phyloP scores from a whole-genome alignment of 495 filamentous ascomycete species.

The Hypoxylon intermedium region DNA sequence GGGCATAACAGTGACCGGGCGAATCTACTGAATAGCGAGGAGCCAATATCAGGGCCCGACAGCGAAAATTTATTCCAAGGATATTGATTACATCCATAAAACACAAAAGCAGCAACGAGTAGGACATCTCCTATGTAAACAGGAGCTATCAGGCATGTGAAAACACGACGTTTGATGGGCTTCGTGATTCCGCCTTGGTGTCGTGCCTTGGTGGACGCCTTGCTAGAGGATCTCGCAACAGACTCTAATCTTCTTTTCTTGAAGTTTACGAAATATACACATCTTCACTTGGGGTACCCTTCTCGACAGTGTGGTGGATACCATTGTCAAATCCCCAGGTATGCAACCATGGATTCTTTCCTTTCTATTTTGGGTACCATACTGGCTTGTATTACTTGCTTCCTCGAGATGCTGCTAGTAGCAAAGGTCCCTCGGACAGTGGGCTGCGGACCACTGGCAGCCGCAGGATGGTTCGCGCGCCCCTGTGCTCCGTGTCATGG shows the following conservation, averaged over 20 bases:
- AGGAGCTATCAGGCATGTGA: conserved; percentile 3
- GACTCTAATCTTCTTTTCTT: conserved; percentile 19
- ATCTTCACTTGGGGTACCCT: not conserved
- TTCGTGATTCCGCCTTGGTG: conserved; percentile 25
- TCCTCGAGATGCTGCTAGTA: not conserved
- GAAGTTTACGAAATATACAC: too few species aligned
- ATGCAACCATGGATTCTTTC: not conserved
- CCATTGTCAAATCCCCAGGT: not conserved
- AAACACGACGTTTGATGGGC: not conserved
- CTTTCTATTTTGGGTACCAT: conserved; percentile 7
- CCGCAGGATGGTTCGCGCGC: conserved; percentile 22
- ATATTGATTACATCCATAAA: conserved; percentile 14
- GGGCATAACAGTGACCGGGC: conserved; percentile 26
- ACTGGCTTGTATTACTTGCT: too few species aligned
- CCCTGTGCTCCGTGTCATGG: conserved; percentile 1
- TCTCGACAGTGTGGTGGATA: not conserved
- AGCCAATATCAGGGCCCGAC: conserved; percentile 10
- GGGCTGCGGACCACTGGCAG: conserved; percentile 9
- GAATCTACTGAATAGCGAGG: conserved; percentile 12
- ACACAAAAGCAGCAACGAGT: conserved; percentile 12
- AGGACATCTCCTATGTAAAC: conserved; percentile 6
- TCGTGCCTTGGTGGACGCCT: conserved; percentile 27
- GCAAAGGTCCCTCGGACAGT: not conserved
- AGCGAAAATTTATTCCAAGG: conserved; percentile 11
- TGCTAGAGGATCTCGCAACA: not conserved